These are phyloP conservation scores for Albizia julibrissin DNA, from an alignment of 306 rosid genomes.

Conservation along the genomic window DNA sequence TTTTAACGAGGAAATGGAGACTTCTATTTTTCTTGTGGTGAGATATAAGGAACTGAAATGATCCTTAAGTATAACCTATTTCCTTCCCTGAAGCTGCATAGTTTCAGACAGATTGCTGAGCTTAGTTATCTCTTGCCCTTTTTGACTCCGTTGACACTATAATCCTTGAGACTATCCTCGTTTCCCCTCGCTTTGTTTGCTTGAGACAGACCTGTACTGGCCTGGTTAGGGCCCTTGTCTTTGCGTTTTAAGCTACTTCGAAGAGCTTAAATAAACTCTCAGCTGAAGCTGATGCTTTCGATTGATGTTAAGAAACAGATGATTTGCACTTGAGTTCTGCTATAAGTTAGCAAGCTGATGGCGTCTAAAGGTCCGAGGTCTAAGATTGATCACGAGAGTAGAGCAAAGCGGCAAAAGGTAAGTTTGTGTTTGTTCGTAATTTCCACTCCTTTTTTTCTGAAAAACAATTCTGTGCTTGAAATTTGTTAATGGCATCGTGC, in stretches of 20 bases:
- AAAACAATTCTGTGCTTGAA: background rate
- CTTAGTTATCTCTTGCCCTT: background rate
- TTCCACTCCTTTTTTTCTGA: background rate
- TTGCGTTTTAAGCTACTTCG: background rate
- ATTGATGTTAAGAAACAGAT: slow-evolving; percentile 26
- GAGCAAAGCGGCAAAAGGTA: slow-evolving; percentile 90
- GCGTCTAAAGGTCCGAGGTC: slow-evolving; percentile 93
- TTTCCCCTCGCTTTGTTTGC: slow-evolving; percentile 13
- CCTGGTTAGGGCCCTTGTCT: background rate
- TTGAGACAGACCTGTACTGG: background rate
- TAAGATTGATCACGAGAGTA: slow-evolving; percentile 75
- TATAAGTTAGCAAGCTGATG: slow-evolving; percentile 41
- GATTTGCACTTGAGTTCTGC: slow-evolving; percentile 23
- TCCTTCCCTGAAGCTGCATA: background rate
- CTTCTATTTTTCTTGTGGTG: background rate
- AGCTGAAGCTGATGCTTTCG: background rate
- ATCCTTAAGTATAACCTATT: background rate
- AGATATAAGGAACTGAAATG: background rate
- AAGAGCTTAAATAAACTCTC: background rate
- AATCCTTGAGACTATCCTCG: background rate
- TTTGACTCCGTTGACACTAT: background rate
- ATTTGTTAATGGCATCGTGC: background rate
- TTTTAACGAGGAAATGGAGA: background rate
- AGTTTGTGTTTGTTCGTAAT: slow-evolving; percentile 16
- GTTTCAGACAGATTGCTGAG: background rate